Conservation (phyloP, 163 green algal genomes). For the Volvox carteri region DNA sequence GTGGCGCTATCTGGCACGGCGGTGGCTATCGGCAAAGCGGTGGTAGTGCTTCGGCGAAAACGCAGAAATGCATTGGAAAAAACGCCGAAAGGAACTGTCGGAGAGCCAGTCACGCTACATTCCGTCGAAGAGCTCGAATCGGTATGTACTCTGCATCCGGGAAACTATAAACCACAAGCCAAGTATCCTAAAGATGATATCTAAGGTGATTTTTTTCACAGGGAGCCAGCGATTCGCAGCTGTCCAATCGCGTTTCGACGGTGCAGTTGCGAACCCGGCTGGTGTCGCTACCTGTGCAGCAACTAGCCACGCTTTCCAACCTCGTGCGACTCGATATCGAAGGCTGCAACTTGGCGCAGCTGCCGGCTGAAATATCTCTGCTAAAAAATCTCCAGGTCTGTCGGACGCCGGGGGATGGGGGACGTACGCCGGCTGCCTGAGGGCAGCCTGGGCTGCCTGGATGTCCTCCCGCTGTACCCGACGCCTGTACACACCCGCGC, state of each 20-base stretch:
- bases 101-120: background rate
- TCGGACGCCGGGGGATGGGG: background rate
- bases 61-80: background rate
- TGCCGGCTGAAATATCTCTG: conserved; percentile 34
- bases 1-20: background rate
- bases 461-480: no score
- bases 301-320: background rate
- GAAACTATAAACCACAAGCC: background rate
- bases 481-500: no score
- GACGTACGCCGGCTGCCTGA: no score
- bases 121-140: background rate
- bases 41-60: background rate
- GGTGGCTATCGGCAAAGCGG: background rate
- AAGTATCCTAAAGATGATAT: background rate
- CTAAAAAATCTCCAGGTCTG: conserved; percentile 48
- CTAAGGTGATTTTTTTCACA: background rate
- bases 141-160: background rate
- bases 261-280: conserved; percentile 14
- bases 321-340: conserved; percentile 47
- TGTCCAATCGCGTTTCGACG: background rate
- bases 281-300: background rate
- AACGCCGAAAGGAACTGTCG: background rate
- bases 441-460: no score
- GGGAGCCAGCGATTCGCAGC: background rate
- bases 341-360: conserved; percentile 47